Evolutionary conservation across 495 filamentous ascomycete species (phyloP).

Genomic region (Neurospora cerealis): DNA sequence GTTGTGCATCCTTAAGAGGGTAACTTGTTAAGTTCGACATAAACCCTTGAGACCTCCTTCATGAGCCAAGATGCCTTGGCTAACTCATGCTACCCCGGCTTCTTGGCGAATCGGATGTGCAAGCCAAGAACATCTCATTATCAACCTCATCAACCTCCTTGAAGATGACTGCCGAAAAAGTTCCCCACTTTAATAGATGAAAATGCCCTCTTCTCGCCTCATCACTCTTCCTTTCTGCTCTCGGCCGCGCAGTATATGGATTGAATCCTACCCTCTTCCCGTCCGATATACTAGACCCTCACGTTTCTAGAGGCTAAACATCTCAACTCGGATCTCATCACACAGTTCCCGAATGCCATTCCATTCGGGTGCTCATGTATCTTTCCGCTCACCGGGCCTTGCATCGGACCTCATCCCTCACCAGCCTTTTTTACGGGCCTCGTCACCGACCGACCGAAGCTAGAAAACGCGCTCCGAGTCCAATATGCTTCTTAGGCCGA

Average conservation of each 20-base stretch:
- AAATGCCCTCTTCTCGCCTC: neutral
- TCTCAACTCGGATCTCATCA: neutral
- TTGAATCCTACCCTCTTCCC: neutral
- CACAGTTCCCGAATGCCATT: neutral
- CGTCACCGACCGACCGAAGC: neutral
- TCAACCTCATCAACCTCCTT: constrained; percentile 2
- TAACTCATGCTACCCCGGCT: neutral
- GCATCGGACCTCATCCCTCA: neutral
- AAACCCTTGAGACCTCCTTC: neutral
- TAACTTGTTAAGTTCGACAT: too few relatives aligned
- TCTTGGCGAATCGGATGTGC: constrained; percentile 17
- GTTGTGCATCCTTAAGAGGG: too few relatives aligned
- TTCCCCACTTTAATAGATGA: constrained; percentile 11
- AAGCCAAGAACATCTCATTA: constrained; percentile 10
- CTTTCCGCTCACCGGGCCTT: neutral
- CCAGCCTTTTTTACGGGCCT: neutral
- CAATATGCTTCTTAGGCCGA: neutral
- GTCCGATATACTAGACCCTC: neutral
- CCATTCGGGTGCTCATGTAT: neutral
- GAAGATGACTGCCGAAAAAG: constrained; percentile 13
- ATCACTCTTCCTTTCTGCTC: neutral
- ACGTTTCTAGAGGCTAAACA: neutral
- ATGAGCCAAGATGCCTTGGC: neutral
- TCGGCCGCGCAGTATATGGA: neutral
- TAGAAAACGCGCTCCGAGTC: neutral